Base-by-base conservation (phyloP, 1,284 basidiomycete species). In the Wolfiporia cocos region DNA sequence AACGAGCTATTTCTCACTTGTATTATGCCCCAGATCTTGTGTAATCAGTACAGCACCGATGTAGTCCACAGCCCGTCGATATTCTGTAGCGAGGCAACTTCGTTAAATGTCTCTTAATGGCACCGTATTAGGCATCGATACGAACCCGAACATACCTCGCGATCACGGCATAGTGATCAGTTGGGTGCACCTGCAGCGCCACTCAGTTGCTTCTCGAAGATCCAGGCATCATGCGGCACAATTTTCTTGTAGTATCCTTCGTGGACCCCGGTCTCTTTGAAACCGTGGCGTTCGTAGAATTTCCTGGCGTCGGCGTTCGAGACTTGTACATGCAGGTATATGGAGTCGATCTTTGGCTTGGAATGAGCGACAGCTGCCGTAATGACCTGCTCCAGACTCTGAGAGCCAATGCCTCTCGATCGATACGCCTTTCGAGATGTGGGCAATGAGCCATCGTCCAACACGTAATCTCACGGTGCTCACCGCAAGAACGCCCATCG, bases 191-290 rank as follows among this genome's bases (percentile, higher is more conserved):
- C 26, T 28, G 9, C 14, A 28, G 26, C 26, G 26, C 37, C 22
- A 11, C 49, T 48, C 29, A 77, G 59, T 29, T 58, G 58, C 57
- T 71, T 76, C 61, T 88, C 81, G 37, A 90, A 70, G 48, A 90
- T 70, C 87, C 87, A 90, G 19, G 86, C 87, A 52, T 82, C 82
- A 49, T 74, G 76, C 21, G 87, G 87, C 28, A 63, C 67, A 39
- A 90, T 84, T 61, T 85, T 90, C 63, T 86, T 88, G 72, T 91
- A 91, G 63, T 91, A 91, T 44, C 76, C 71, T 55, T 82, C 69
- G 42, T 79, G 75, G 30, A 84, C 50, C 23, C 71, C 73, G 17
- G 73, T 66, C 61, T 85, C 77, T 43, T 63, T 67, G 66, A 91
- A 91, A 3, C 82, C 87, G 53, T 89, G 80, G 33, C 71, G 69